Evolutionary conservation across 2,329 filamentous ascomycete genomes (phyloP), one percentile per base, ranked within the genome.

Genomic region (Thelonectria olida): DNA sequence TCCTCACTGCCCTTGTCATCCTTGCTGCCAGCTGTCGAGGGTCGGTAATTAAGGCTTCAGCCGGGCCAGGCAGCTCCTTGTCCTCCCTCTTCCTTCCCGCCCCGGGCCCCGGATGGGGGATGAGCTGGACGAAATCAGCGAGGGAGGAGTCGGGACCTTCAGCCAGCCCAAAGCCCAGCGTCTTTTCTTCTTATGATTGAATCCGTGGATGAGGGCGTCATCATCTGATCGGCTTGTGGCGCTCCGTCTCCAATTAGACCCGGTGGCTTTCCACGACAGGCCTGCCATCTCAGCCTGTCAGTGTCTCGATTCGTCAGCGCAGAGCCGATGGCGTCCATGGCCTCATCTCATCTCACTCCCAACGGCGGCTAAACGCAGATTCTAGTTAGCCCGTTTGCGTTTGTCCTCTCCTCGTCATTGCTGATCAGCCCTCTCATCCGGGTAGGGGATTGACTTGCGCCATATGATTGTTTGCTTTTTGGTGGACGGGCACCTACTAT

Each of bases 41-140:
- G 41, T 44, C 41, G 41, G 52, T 54, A 54, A 54, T 54, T 54
- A 54, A 54, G n/a, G n/a, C n/a, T n/a, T n/a, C n/a, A n/a, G 52
- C 52, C 52, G 52, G 19, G 27, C 52, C 41, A 39, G 19, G 23
- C 39, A 17, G 13, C 25, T 19, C 52, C 52, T 20, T 54, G 52
- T 54, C 52, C 36, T 27, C 25, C 25, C 25, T 31, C 28, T 31
- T 12, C 31, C 31, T 34, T 34, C 31, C 31, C 31, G 31, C 15
- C 10, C 31, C 31, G 31, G 15, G 31, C 12, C 31, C 31, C 31
- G 31, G 31, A 34, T 4, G 12, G 31, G 15, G 15, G 31, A 34
- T 15, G 31, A 15, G 12, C 12, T 7, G 31, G 31, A 34, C 31
- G 31, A 15, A 34, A 3, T 15, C 31, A 31, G 28, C 9, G 28